Evolutionary conservation across 805 yeast species (phyloP).

Genomic region (Metschnikowia hibisci): DNA sequence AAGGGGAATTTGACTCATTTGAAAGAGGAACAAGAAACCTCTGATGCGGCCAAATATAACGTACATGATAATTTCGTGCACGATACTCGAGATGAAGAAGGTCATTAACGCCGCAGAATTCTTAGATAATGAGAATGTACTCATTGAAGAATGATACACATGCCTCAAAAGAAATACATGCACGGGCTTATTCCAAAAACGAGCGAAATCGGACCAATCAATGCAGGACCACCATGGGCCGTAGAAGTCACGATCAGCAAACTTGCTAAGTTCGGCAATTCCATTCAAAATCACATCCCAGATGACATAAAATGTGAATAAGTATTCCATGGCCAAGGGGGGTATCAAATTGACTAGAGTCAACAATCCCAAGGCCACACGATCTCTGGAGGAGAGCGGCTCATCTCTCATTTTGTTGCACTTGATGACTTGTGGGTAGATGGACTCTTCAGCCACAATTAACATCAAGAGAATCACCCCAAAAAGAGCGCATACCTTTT

Average conservation of each 20-base stretch:
- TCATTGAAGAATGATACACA: conserved; percentile 87
- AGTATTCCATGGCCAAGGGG: conserved; percentile 69
- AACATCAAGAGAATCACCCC: conserved; percentile 86
- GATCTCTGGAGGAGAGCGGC: conserved; percentile 3
- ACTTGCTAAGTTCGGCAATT: conserved; percentile 81
- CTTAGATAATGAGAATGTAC: conserved; percentile 65
- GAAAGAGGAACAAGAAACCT: conserved; percentile 75
- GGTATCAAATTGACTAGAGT: conserved; percentile 72
- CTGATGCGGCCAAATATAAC: conserved; percentile 76
- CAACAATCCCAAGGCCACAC: conserved; percentile 5
- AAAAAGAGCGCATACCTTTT: conserved; percentile 74
- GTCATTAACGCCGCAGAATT: conserved; percentile 70
- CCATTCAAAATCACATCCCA: conserved; percentile 94
- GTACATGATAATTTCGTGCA: conserved; percentile 92
- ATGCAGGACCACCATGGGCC: conserved; percentile 98
- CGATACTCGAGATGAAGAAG: conserved; percentile 70
- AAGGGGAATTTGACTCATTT: conserved; percentile 85
- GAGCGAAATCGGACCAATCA: conserved; percentile 88
- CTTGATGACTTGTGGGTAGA: conserved; percentile 68
- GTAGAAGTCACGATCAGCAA: conserved; percentile 89
- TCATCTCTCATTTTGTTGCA: conserved; percentile 49
- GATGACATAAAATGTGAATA: conserved; percentile 79
- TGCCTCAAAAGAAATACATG: conserved; percentile 86
- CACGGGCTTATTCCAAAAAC: conserved; percentile 94
- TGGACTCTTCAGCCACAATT: conserved; percentile 64